phyloP scores from a whole-genome alignment of 139 green algal species.

The Coccomyxa sp. region DNA sequence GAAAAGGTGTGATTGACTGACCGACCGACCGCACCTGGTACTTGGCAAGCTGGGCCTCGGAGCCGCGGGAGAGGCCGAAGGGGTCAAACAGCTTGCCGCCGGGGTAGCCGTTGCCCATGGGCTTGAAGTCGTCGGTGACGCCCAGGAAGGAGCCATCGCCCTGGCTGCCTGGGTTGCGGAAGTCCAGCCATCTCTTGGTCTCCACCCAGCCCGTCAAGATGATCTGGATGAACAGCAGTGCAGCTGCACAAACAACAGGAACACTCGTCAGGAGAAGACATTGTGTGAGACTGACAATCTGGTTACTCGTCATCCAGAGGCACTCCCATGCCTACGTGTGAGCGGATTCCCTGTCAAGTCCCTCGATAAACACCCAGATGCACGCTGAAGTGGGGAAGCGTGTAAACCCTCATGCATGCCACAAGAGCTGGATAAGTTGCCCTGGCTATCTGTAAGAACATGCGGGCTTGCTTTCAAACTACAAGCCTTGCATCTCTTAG shows the following conservation, averaged over 20 bases:
- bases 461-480: too few species aligned
- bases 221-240: slow-evolving; percentile 63
- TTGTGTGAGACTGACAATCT: too few species aligned
- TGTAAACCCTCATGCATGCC: too few species aligned
- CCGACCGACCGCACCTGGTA: slow-evolving; percentile 61
- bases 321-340: background rate
- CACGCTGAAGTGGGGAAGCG: too few species aligned
- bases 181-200: slow-evolving; percentile 75
- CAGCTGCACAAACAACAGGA: slow-evolving; percentile 25
- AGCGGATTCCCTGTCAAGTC: too few species aligned
- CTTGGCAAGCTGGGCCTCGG: slow-evolving; percentile 48
- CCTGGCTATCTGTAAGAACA: too few species aligned
- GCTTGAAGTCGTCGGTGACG: slow-evolving; percentile 76
- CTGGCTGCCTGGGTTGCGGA: slow-evolving; percentile 81
- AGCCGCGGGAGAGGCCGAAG: slow-evolving; percentile 68
- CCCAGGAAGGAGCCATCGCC: slow-evolving; percentile 80
- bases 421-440: too few species aligned
- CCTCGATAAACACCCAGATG: too few species aligned
- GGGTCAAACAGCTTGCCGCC: slow-evolving; percentile 64
- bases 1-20: too few species aligned
- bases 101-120: slow-evolving; percentile 34
- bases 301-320: background rate
- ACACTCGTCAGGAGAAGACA: background rate
- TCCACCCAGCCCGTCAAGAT: slow-evolving; percentile 73
- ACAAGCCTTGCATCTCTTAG: too few species aligned